Evolutionary conservation across 257 asterid genomes (phyloP).

Genomic region (Salvia splendens): DNA sequence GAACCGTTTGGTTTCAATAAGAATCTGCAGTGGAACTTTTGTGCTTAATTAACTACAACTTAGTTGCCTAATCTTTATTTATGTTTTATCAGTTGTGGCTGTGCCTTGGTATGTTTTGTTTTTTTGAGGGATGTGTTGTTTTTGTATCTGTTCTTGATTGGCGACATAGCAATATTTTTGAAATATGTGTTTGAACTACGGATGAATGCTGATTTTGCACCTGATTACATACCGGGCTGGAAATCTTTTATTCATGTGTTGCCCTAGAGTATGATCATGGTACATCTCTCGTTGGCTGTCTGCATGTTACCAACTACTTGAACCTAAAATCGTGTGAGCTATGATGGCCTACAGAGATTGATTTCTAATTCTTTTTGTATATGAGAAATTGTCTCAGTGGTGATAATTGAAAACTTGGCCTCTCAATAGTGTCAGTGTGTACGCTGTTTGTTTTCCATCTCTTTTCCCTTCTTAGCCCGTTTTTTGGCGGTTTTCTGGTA

Average conservation of each 20-base stretch:
- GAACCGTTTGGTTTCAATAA: background rate
- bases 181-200: background rate
- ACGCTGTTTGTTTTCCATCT: background rate
- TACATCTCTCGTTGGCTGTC: too few species aligned
- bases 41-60: background rate
- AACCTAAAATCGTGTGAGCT: background rate
- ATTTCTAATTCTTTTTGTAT: constrained; percentile 11
- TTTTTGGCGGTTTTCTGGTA: too few species aligned
- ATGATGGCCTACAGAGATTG: background rate
- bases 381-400: background rate
- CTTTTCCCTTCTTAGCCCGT: background rate
- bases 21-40: background rate
- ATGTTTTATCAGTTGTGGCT: background rate
- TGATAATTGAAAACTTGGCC: background rate
- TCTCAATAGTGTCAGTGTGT: background rate
- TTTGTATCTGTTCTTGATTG: background rate
- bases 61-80: constrained; percentile 3
- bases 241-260: background rate
- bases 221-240: constrained; percentile 2
- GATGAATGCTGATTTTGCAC: background rate
- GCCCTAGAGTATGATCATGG: too few species aligned
- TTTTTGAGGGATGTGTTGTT: background rate
- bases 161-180: background rate
- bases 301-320: background rate
- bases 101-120: background rate